Evolutionary conservation across 768 basidiomycete genomes (phyloP).

Genomic region (Tricholomella constricta): DNA sequence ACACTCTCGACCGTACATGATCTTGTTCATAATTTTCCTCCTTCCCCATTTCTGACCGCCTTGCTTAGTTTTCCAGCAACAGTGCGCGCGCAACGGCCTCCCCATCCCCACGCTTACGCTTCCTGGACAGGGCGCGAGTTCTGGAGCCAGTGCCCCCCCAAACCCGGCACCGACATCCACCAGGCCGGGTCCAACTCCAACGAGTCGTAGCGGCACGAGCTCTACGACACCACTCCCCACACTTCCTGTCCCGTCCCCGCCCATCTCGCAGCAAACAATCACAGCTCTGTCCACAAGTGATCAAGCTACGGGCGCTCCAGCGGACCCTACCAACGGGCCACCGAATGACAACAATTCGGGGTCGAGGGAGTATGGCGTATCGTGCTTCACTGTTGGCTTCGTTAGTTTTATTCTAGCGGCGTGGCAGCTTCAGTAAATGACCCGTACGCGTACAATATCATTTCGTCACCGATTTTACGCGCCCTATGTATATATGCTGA

Average conservation of each 20-base stretch:
- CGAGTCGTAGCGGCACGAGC: not conserved
- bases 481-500: no score
- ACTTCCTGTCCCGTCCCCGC: not conserved
- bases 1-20: slow-evolving; percentile 21
- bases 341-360: not conserved
- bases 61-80: slow-evolving; percentile 19
- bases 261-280: slow-evolving; percentile 1
- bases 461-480: no score
- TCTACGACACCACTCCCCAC: not conserved
- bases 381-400: not conserved
- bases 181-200: not conserved
- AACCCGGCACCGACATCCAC: not conserved
- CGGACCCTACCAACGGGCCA: no score
- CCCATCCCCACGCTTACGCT: slow-evolving; percentile 27
- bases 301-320: not conserved
- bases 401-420: not conserved
- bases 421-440: no score
- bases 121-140: slow-evolving; percentile 20
- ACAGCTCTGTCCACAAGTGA: not conserved
- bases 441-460: no score
- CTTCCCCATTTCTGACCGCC: not conserved
- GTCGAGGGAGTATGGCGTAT: not conserved
- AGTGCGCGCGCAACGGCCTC: slow-evolving; percentile 24
- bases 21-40: not conserved
- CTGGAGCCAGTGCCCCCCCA: not conserved